These are phyloP conservation scores for Pseudogymnoascus sp. DNA, from an alignment of 2,329 filamentous ascomycete genomes.

Conservation along the genomic window DNA sequence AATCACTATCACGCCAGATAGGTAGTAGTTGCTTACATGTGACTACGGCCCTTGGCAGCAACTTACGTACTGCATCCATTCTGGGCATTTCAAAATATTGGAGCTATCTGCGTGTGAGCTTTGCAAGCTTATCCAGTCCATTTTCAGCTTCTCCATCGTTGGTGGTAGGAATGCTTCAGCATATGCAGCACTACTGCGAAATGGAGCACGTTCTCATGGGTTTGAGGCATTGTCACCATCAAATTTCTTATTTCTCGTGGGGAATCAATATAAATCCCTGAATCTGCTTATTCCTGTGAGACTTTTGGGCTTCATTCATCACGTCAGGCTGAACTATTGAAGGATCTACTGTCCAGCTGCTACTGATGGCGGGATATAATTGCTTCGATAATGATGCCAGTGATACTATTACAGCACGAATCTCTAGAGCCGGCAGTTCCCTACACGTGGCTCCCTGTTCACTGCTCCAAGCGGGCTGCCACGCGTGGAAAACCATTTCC, in stretches of 20 bases:
- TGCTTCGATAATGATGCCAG: neutral
- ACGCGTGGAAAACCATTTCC: neutral
- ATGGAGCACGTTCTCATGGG: neutral
- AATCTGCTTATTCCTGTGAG: neutral
- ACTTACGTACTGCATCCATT: neutral
- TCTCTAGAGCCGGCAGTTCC: neutral
- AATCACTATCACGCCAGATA: neutral
- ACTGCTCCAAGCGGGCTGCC: neutral
- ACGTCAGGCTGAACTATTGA: neutral
- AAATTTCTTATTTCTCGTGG: slow-evolving; percentile 2
- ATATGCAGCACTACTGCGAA: neutral
- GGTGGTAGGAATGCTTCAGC: neutral
- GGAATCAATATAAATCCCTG: neutral
- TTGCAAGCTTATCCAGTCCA: neutral
- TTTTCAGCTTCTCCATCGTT: neutral
- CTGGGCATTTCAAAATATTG: neutral
- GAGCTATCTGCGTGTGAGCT: neutral
- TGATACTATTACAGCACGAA: neutral
- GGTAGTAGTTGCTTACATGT: neutral
- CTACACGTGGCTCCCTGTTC: neutral
- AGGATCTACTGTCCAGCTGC: neutral
- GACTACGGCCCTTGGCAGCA: neutral
- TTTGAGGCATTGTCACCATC: neutral
- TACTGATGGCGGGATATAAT: neutral
- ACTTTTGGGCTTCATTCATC: neutral